Conservation (phyloP, 805 yeast genomes). For the Saturnispora bothae region DNA sequence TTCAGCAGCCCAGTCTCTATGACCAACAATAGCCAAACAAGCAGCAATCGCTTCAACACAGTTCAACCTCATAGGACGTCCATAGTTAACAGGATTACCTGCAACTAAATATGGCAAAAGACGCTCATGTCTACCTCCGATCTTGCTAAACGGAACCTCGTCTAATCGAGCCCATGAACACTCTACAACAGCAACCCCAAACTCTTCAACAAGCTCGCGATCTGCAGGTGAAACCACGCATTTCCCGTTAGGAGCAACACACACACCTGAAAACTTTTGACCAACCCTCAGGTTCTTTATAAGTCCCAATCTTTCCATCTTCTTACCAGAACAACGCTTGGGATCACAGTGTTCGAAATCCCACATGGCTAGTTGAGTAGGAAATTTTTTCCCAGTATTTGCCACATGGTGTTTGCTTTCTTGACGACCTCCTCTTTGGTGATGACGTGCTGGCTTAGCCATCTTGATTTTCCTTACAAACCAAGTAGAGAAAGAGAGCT, state of each 20-base stretch:
- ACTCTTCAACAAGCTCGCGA: slow-evolving; percentile 56
- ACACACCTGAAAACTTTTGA: slow-evolving; percentile 82
- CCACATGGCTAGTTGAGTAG: slow-evolving; percentile 94
- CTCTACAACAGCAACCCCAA: slow-evolving; percentile 96
- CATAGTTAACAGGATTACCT: slow-evolving; percentile 95
- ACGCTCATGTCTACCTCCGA: slow-evolving; percentile 85
- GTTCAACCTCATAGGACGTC: slow-evolving; percentile 89
- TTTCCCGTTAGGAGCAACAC: slow-evolving; percentile 89
- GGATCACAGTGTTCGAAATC: slow-evolving; percentile 99
- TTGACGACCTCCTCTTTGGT: slow-evolving; percentile 33
- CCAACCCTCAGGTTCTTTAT: slow-evolving; percentile 79
- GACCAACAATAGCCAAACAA: slow-evolving; percentile 90
- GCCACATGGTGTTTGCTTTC: slow-evolving; percentile 20
- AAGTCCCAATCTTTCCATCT: slow-evolving; percentile 77
- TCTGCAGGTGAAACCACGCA: slow-evolving; percentile 87
- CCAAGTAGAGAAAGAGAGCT: too few species aligned
- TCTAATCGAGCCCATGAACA: slow-evolving; percentile 98
- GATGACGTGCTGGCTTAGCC: slow-evolving; percentile 42
- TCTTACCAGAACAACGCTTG: slow-evolving; percentile 92
- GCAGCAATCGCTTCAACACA: slow-evolving; percentile 98
- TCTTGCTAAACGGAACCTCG: slow-evolving; percentile 87
- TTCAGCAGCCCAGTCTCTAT: slow-evolving; percentile 75
- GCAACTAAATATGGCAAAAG: slow-evolving; percentile 87
- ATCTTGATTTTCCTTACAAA: too few species aligned
- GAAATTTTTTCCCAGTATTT: slow-evolving; percentile 40